Evolutionary conservation across 1,139 yeast species (phyloP), one percentile per base, ranked within the genome.

Genomic region (Saccharomyces uvarum): DNA sequence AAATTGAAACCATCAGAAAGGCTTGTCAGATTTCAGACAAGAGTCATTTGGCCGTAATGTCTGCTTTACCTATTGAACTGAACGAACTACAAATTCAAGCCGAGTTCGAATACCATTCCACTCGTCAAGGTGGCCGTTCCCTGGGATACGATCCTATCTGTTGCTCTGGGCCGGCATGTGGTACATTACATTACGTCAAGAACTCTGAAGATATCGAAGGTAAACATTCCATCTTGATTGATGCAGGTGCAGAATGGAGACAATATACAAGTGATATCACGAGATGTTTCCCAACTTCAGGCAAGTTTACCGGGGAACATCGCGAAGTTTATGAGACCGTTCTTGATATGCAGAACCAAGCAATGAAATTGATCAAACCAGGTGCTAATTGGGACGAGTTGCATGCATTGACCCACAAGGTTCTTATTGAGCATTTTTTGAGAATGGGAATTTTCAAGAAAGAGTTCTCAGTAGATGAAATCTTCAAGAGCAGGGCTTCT

Each of bases 221-320:
- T 3, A 79, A 80, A 61, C 83, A 81, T 57, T 79, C 93, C 3
- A 79, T 93, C 11, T 78, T 93, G 58, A 84, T 93, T 57, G 99
- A 93, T 72, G 98, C 98, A 4, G 99, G 99, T 52, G 96, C 97
- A 6, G 98, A 91, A 74, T 91, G 97, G 97, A 81, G 82, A 59
- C 82, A 89, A 67, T 93, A 93, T 70, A 93, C 97, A 4, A 79
- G 91, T 51, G 99, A 93, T 68, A 97, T 93, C 51, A 93, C 99
- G 19, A 80, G 99, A 69, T 87, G 95, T 67, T 93, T 90, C 80
- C 99, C 99, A 24, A 82, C 90, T 57, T 79, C 77, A 60, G 99
- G 99, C 7, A 84, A 84, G 57, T 93, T 97, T 91, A 80, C 93
- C 11, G 79, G 79, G 60, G 98, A 93, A 67, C 95, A 91, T 62